Conservation (phyloP, 106 monocot species). For the Xerophyta viscosa region DNA sequence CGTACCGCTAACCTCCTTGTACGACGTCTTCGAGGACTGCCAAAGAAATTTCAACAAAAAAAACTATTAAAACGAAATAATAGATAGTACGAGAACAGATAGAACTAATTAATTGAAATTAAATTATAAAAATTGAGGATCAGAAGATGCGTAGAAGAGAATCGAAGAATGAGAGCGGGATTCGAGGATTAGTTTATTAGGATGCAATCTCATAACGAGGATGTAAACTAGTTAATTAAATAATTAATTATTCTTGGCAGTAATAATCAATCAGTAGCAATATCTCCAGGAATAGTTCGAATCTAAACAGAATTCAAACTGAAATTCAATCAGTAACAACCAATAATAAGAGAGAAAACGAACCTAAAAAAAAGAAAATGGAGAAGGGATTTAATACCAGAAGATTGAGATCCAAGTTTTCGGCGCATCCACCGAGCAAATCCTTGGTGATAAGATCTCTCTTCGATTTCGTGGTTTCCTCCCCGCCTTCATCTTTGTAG, state of each 20-base stretch:
- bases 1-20: neutral
- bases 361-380: too few species aligned
- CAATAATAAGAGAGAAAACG: too few species aligned
- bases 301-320: too few species aligned
- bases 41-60: neutral
- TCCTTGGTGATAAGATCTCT: conserved; percentile 21
- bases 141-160: neutral
- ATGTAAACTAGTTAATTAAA: too few species aligned
- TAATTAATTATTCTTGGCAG: too few species aligned
- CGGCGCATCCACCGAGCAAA: conserved; percentile 18
- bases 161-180: neutral
- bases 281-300: too few species aligned
- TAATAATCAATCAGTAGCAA: too few species aligned
- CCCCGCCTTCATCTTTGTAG: conserved; percentile 8
- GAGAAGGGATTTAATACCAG: too few species aligned
- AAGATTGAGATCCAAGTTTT: conserved; percentile 27
- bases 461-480: conserved; percentile 8
- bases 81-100: too few species aligned
- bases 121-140: neutral
- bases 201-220: too few species aligned
- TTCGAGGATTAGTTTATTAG: neutral
- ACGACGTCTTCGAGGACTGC: neutral
- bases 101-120: too few species aligned
- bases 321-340: too few species aligned
- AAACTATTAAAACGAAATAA: neutral